phyloP scores from a whole-genome alignment of 2,329 filamentous ascomycete species.

The Alternaria arborescens region DNA sequence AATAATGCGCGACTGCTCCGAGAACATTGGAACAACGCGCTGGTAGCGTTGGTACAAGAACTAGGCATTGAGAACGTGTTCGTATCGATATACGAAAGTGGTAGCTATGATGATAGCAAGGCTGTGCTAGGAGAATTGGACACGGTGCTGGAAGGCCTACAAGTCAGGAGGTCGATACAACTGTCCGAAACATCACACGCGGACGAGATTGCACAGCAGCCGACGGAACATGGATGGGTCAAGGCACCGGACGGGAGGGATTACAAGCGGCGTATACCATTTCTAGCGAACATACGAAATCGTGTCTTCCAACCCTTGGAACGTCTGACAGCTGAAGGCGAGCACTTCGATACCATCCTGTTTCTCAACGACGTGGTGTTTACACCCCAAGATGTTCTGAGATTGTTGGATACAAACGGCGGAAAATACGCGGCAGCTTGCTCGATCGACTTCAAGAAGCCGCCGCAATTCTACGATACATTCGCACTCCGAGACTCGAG shows the following conservation, averaged over 20 bases:
- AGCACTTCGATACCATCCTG: conserved; percentile 65
- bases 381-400: conserved; percentile 64
- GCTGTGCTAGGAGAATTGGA: conserved; percentile 67
- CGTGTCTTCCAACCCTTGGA: conserved; percentile 67
- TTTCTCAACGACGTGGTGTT: conserved; percentile 73
- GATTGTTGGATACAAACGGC: conserved; percentile 64
- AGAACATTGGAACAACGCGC: conserved; percentile 68
- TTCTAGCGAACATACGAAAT: conserved; percentile 71
- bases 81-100: conserved; percentile 73
- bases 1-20: conserved; percentile 70
- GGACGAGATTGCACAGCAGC: conserved; percentile 45
- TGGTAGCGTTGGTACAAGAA: conserved; percentile 64
- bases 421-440: conserved; percentile 70
- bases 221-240: conserved; percentile 65
- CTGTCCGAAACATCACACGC: conserved; percentile 63
- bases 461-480: conserved; percentile 67
- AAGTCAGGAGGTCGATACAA: conserved; percentile 64
- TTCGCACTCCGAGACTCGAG: conserved; percentile 67
- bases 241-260: conserved; percentile 57
- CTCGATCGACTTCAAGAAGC: conserved; percentile 66
- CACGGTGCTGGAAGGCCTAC: conserved; percentile 59
- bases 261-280: conserved; percentile 73
- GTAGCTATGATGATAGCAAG: conserved; percentile 75
- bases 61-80: conserved; percentile 72
- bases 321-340: conserved; percentile 60